These are phyloP conservation scores for Zelopaecilomyces penicillatus DNA, from an alignment of 2,329 filamentous ascomycete species.

Conservation along the genomic window DNA sequence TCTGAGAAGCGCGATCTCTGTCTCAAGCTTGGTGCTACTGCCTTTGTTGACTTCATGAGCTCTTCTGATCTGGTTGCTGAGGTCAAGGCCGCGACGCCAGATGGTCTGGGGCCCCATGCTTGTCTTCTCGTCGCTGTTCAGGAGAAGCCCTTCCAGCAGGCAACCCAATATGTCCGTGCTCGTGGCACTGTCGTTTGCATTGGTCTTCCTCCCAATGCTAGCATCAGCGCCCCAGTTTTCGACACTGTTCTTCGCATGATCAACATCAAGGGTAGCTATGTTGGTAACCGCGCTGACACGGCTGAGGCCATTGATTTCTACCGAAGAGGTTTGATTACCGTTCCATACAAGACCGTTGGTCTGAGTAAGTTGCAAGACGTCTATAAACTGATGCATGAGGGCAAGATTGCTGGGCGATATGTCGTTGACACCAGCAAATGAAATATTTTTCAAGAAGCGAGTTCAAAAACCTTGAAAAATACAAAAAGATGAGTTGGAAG, in stretches of 20 bases:
- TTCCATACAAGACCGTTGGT: constrained; percentile 77
- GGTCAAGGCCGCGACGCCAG: constrained; percentile 71
- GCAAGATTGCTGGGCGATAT: constrained; percentile 68
- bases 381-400: constrained; percentile 65
- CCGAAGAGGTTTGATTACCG: constrained; percentile 72
- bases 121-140: constrained; percentile 77
- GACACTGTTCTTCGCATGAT: constrained; percentile 85
- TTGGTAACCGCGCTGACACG: constrained; percentile 83
- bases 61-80: constrained; percentile 73
- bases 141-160: constrained; percentile 95
- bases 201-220: constrained; percentile 74
- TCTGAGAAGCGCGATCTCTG: constrained; percentile 70
- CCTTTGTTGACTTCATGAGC: constrained; percentile 73
- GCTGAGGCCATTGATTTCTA: constrained; percentile 89
- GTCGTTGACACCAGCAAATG: constrained; percentile 67
- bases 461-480: background rate
- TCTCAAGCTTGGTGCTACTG: constrained; percentile 58
- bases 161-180: constrained; percentile 76
- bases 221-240: constrained; percentile 77
- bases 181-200: constrained; percentile 81
- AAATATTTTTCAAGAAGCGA: background rate
- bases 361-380: constrained; percentile 71
- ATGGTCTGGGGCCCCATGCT: constrained; percentile 78
- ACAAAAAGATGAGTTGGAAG: too few species aligned
- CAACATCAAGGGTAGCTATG: constrained; percentile 85